A percentile compares a stretch with the other conserved stretches of the same genome.
Conservation (phyloP, 345 rosid genomes). For the Kandelia obovata region DNA sequence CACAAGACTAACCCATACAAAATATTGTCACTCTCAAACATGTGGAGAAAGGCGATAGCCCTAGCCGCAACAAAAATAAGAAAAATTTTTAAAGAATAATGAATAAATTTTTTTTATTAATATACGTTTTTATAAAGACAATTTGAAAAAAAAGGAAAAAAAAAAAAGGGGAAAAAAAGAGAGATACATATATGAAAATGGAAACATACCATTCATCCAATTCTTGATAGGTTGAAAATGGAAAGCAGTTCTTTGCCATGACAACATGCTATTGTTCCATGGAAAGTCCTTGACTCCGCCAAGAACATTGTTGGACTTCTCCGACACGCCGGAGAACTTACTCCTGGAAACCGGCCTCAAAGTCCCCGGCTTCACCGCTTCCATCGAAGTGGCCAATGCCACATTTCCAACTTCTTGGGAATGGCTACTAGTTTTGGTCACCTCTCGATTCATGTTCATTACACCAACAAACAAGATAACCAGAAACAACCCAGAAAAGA, state of each 20-base stretch:
- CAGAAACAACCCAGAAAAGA: slow-evolving; percentile 35
- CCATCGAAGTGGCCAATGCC: not conserved
- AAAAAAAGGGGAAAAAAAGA: too few species aligned
- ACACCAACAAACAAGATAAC: slow-evolving; percentile 33
- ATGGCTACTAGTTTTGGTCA: not conserved
- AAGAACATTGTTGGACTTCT: slow-evolving; percentile 42
- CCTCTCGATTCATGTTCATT: not conserved
- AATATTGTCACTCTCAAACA: too few species aligned
- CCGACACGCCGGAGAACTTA: slow-evolving; percentile 63
- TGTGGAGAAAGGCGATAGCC: too few species aligned
- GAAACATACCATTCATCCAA: slow-evolving; percentile 85
- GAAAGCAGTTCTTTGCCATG: slow-evolving; percentile 90
- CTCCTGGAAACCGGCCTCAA: slow-evolving; percentile 42
- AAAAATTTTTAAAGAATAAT: too few species aligned
- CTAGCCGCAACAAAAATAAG: too few species aligned
- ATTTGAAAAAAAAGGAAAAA: too few species aligned
- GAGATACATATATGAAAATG: too few species aligned
- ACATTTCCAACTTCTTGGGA: not conserved
- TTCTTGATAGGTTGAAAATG: slow-evolving; percentile 92
- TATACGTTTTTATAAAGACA: too few species aligned
- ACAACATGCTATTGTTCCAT: slow-evolving; percentile 82
- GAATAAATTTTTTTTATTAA: too few species aligned
- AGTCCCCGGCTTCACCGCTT: not conserved
- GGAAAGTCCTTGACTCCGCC: slow-evolving; percentile 30
- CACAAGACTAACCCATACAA: too few species aligned